Evolutionary conservation across 805 yeast species (phyloP).

Genomic region (Nakazawaea pomicola): DNA sequence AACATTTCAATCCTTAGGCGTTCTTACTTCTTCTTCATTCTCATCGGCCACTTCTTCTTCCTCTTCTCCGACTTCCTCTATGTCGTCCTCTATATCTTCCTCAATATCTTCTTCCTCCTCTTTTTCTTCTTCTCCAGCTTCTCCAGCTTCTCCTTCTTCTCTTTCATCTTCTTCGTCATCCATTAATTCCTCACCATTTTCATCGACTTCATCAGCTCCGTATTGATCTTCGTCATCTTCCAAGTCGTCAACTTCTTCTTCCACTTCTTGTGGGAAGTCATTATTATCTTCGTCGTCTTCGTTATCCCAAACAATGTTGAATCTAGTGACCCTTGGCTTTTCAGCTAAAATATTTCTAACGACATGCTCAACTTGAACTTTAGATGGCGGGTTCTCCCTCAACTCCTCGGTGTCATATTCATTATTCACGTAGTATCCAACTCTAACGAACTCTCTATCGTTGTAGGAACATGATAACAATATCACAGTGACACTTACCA

Average conservation of each 20-base stretch:
- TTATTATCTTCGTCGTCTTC: conserved; percentile 43
- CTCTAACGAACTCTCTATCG: conserved; percentile 92
- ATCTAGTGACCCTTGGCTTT: conserved; percentile 95
- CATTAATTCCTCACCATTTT: conserved; percentile 47
- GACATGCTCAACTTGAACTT: conserved; percentile 90
- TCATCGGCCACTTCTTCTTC: conserved; percentile 28
- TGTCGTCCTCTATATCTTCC: conserved; percentile 35
- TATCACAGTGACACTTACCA: conserved; percentile 93
- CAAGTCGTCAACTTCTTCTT: conserved; percentile 57
- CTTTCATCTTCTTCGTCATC: conserved; percentile 42
- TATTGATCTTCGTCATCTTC: conserved; percentile 53
- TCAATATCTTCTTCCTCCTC: conserved; percentile 36
- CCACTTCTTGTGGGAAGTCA: conserved; percentile 71
- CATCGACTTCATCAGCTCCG: conserved; percentile 52
- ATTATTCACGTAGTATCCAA: conserved; percentile 96
- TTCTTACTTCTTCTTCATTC: conserved; percentile 23
- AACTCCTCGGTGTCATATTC: conserved; percentile 93
- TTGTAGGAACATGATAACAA: conserved; percentile 89
- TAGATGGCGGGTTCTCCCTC: conserved; percentile 88
- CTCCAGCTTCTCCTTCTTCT: conserved; percentile 40
- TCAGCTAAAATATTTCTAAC: conserved; percentile 93
- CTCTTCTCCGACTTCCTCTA: conserved; percentile 30
- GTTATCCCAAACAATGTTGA: conserved; percentile 95
- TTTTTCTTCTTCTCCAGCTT: conserved; percentile 34
- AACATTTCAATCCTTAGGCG: conserved; percentile 16